phyloP scores from a whole-genome alignment of 2,329 filamentous ascomycete species.

The Helotiales sp. region DNA sequence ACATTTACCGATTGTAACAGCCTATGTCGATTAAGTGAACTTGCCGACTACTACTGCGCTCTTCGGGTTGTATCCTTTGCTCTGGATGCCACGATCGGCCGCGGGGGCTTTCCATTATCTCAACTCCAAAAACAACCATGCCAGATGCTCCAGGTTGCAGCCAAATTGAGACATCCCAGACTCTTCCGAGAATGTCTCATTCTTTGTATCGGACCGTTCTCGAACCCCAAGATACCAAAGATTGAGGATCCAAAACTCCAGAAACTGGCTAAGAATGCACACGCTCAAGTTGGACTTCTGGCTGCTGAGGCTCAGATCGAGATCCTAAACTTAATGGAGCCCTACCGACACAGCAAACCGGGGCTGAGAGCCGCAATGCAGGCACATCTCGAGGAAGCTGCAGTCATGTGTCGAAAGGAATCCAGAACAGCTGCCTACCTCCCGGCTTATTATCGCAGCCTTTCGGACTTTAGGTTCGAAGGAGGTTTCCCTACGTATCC shows the following conservation, averaged over 20 bases:
- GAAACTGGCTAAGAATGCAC: background rate
- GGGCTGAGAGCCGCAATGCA: background rate
- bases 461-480: background rate
- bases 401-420: background rate
- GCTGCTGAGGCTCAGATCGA: no score
- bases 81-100: background rate
- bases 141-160: background rate
- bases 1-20: no score
- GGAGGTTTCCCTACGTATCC: no score
- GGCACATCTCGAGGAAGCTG: background rate
- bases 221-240: background rate
- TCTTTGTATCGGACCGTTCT: background rate
- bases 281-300: no score
- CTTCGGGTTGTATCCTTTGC: background rate
- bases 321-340: no score
- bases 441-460: background rate
- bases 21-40: no score
- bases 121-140: background rate
- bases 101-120: background rate
- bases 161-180: background rate
- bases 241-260: background rate
- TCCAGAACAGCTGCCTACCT: background rate
- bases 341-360: no score
- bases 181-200: background rate
- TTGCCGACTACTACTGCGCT: no score